Evolutionary conservation across 331 rosid species (phyloP).

Genomic region (Pyrus hybrid): DNA sequence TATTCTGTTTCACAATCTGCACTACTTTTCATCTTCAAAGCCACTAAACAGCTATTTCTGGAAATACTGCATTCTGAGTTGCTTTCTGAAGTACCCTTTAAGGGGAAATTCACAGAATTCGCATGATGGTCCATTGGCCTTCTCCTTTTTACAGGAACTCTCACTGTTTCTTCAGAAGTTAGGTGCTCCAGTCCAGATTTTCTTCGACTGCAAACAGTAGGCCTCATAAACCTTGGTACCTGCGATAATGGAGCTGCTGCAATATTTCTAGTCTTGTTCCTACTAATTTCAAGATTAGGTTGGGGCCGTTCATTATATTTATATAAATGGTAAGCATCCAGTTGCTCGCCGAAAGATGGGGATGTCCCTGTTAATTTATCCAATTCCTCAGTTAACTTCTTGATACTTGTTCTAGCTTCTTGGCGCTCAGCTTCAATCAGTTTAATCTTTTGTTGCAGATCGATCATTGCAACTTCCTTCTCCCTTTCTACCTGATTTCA

Average conservation of each 20-base stretch:
- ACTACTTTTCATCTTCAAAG: slow-evolving; percentile 12
- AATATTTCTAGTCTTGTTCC: slow-evolving; percentile 3
- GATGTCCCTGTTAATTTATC: slow-evolving; percentile 8
- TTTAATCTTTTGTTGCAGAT: slow-evolving; percentile 22
- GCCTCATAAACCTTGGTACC: slow-evolving; percentile 35
- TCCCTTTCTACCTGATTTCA: slow-evolving; percentile 22
- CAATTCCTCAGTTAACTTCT: slow-evolving; percentile 19
- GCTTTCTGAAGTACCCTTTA: slow-evolving; percentile 12
- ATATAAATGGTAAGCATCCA: slow-evolving; percentile 9
- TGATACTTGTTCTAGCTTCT: slow-evolving; percentile 16
- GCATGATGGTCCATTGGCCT: slow-evolving; percentile 18
- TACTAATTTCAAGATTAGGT: neutral
- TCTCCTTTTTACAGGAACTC: slow-evolving; percentile 17
- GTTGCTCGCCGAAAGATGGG: slow-evolving; percentile 7
- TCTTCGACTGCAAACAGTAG: slow-evolving; percentile 24
- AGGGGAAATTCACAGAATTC: slow-evolving; percentile 27
- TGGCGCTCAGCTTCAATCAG: slow-evolving; percentile 26
- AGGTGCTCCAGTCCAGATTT: slow-evolving; percentile 16
- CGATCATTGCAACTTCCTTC: slow-evolving; percentile 19
- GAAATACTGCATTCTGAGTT: slow-evolving; percentile 24
- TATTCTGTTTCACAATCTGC: slow-evolving; percentile 21
- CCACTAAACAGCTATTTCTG: slow-evolving; percentile 27
- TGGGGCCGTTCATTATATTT: neutral
- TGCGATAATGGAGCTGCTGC: slow-evolving; percentile 1
- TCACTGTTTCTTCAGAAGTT: slow-evolving; percentile 12